These are phyloP conservation scores for Linum trigynum DNA, from an alignment of 345 rosid genomes.

Conservation along the genomic window DNA sequence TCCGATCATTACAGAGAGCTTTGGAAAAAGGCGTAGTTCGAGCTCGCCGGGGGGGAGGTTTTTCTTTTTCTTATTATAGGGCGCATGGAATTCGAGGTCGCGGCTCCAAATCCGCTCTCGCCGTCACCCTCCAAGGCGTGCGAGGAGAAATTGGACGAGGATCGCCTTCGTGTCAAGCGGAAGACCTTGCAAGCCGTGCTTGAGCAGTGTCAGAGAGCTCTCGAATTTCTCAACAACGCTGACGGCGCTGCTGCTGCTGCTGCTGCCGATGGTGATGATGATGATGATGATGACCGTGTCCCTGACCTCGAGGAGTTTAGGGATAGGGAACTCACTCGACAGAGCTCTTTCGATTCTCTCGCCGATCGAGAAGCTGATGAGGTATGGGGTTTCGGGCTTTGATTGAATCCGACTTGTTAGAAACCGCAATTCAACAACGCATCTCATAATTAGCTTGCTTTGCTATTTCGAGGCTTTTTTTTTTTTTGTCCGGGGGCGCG, in stretches of 20 bases:
- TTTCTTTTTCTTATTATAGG: too few relatives aligned
- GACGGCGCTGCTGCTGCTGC: too few relatives aligned
- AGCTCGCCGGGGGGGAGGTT: too few relatives aligned
- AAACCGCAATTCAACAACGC: too few relatives aligned
- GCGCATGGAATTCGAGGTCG: constrained; percentile 19
- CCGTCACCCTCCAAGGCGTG: constrained; percentile 2
- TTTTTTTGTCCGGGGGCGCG: too few relatives aligned
- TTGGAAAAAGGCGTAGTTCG: too few relatives aligned
- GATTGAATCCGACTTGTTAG: too few relatives aligned
- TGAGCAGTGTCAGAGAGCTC: constrained; percentile 81
- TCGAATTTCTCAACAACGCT: constrained; percentile 36
- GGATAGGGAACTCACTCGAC: constrained; percentile 17
- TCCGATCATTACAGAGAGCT: too few relatives aligned
- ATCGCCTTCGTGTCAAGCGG: constrained; percentile 49
- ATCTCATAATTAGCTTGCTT: background rate
- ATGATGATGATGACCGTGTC: constrained; percentile 5
- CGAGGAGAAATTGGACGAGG: constrained; percentile 21
- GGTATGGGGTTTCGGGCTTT: constrained; percentile 18
- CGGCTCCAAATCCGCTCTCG: constrained; percentile 1
- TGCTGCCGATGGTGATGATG: constrained; percentile 8
- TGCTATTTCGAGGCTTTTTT: background rate
- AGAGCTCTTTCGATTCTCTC: constrained; percentile 16
- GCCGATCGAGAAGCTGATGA: constrained; percentile 62
- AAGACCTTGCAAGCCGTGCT: constrained; percentile 66
- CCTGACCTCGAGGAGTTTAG: background rate